phyloP scores from a whole-genome alignment of 257 asterid genomes.

The Solanum commersonii region DNA sequence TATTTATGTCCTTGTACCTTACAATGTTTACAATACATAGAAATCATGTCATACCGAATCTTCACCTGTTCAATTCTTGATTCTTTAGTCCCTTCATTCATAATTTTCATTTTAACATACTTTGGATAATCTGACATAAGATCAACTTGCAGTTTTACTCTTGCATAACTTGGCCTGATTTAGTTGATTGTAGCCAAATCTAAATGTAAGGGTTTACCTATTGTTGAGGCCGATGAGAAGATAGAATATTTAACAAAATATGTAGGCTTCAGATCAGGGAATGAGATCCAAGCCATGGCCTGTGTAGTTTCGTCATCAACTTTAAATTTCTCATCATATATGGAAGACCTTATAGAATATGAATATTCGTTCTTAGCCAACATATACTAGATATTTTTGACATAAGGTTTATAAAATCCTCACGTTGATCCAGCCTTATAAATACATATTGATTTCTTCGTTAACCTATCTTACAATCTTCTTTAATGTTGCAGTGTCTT shows the following conservation, averaged over 20 bases:
- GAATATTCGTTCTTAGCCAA: background rate
- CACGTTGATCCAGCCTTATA: background rate
- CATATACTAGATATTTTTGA: background rate
- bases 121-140: background rate
- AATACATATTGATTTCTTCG: background rate
- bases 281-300: background rate
- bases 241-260: too few relatives aligned
- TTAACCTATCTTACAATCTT: background rate
- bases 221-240: background rate
- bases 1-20: too few relatives aligned
- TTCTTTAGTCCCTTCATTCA: too few relatives aligned
- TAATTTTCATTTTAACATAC: too few relatives aligned
- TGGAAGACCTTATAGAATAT: background rate
- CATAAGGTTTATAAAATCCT: background rate
- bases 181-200: background rate
- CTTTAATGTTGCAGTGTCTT: background rate
- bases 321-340: background rate
- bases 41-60: too few relatives aligned
- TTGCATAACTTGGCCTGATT: background rate
- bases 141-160: background rate
- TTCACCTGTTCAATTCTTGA: too few relatives aligned
- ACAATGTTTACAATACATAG: too few relatives aligned
- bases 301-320: background rate
- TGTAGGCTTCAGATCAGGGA: background rate
- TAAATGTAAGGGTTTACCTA: background rate